phyloP scores from a whole-genome alignment of 352 stramenopile species.

The Phytophthora cryptogea region DNA sequence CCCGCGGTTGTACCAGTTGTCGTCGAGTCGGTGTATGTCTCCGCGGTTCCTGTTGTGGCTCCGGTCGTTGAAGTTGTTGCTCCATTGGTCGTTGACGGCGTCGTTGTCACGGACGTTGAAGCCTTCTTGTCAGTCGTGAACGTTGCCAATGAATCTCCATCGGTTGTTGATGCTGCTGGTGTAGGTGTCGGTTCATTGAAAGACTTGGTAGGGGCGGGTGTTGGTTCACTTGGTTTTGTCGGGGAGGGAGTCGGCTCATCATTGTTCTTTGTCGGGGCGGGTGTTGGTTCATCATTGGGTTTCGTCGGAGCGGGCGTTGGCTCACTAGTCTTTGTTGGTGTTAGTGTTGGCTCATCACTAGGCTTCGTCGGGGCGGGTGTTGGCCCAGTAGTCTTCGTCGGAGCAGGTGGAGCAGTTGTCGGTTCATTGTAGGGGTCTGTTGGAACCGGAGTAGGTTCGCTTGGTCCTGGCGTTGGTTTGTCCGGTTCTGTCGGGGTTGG shows the following conservation, averaged over 20 bases:
- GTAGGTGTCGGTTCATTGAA: constrained; percentile 7
- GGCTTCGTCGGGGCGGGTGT: constrained; percentile 1
- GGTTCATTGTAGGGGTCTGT: background rate
- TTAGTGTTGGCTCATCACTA: background rate
- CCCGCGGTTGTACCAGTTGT: background rate
- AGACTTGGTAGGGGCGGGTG: constrained; percentile 10
- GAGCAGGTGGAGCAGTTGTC: background rate
- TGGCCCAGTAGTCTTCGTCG: background rate
- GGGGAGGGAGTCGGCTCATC: constrained; percentile 4
- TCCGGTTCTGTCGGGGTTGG: background rate
- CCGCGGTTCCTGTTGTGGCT: background rate
- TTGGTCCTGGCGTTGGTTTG: background rate
- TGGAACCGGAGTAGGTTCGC: background rate
- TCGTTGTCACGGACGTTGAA: constrained; percentile 3
- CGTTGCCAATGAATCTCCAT: constrained; percentile 4
- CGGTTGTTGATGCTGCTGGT: constrained; percentile 14
- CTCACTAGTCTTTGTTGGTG: background rate
- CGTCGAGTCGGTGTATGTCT: constrained; percentile 4
- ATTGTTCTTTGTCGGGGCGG: constrained; percentile 4
- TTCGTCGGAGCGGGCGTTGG: background rate
- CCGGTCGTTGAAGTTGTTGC: background rate
- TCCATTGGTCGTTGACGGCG: background rate
- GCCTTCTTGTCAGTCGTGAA: constrained; percentile 7
- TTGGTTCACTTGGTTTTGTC: constrained; percentile 1
- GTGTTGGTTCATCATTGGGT: constrained; percentile 1